These are phyloP conservation scores for Anisodus acutangulus DNA, from an alignment of 257 asterid species.

Conservation along the genomic window DNA sequence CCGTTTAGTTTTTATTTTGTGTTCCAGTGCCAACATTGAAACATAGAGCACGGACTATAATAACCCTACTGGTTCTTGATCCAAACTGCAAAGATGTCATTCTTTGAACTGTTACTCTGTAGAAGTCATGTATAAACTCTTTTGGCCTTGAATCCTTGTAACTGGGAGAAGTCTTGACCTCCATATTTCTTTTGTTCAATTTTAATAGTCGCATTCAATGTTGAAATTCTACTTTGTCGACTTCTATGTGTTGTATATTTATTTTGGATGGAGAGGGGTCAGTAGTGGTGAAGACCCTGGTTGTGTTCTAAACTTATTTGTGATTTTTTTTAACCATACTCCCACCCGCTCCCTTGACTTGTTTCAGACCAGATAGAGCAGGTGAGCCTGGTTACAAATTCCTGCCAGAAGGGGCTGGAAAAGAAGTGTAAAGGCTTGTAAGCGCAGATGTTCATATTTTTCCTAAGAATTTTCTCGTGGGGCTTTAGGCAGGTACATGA, in stretches of 20 bases:
- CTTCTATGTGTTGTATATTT: not conserved
- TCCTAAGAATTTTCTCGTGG: not conserved
- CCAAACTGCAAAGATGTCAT: not conserved
- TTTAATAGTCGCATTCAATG: not conserved
- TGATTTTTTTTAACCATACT: not conserved
- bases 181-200: not conserved
- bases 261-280: not conserved
- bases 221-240: not conserved
- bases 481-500: not conserved
- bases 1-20: not conserved
- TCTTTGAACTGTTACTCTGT: not conserved
- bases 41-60: not conserved
- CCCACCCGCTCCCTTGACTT: not conserved
- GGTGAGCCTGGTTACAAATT: not conserved
- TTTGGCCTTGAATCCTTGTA: not conserved
- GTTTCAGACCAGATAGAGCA: not conserved
- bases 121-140: not conserved
- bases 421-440: not conserved
- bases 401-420: not conserved
- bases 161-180: not conserved
- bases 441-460: not conserved
- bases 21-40: not conserved
- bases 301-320: not conserved
- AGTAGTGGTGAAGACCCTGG: not conserved
- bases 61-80: not conserved